Base-by-base conservation (phyloP, 345 rosid species). In the Eucalyptus virginea region DNA sequence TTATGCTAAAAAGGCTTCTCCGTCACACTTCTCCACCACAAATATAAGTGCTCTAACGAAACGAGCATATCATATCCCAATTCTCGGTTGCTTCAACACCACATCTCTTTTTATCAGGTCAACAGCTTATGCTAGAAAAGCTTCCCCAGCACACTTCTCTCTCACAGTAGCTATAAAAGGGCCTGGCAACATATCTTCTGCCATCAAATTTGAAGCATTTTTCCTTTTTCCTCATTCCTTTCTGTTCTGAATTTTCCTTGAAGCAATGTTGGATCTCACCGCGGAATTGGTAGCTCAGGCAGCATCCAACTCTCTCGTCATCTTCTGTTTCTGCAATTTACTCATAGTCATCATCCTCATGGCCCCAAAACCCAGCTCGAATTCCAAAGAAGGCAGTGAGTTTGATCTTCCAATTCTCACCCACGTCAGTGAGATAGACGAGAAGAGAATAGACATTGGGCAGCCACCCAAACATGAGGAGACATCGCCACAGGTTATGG, bases 291-390 rank as follows among this genome's bases (percentile, higher is more conserved):
- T 94, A 58, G 52, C 90, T 40, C 92, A 87, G 67, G 94, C 91
- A 49, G 94, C 93, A 88, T 93, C 94, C 65, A 93, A 80, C 88
- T 89, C 94, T 87, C 90, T 95, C 58, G 67, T 91, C 60, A n/a
- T 93, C 69, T 94, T 92, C 94, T 94, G 92, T 90, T 91, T 91
- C 48, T 93, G 93, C 93, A 93, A 94, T 87, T 77, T 94, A 88
- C 92, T 94, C 91, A 89, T 94, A 32, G 91, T 88, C 54, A 88
- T 93, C 88, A 90, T 95, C 89, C 80, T 94, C 58, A 2, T 91
- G 86, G 91, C 92, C 45, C 93, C 95, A 40, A 94, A 90, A 88
- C 88, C 91, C 7, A 42, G 30, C 86, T 77, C 91, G 86, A 49
- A 72, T 45, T 9, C n/a, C 45, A 30, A 48, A 30, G n/a, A 88